Conservation (phyloP, 2,329 filamentous ascomycete species). For the Colletotrichum cuscutae region DNA sequence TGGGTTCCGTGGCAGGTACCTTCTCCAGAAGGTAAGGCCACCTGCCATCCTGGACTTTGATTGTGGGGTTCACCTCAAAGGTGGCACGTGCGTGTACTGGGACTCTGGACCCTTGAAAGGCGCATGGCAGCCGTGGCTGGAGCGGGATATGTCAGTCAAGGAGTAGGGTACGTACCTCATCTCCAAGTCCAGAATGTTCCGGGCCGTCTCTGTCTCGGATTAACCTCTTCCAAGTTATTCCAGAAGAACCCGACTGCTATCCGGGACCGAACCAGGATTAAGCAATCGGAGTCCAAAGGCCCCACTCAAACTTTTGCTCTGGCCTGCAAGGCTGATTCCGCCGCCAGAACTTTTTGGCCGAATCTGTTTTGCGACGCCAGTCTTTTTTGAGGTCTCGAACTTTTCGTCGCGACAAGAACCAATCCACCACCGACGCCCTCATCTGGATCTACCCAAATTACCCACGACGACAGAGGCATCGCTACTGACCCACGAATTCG, state of each 20-base stretch:
- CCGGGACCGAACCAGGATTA: background rate
- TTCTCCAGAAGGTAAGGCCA: constrained; percentile 25
- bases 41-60: constrained; percentile 24
- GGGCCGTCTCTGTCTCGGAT: constrained; percentile 2
- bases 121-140: background rate
- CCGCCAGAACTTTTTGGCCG: constrained; percentile 33
- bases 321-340: constrained; percentile 30
- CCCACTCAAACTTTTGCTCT: constrained; percentile 28
- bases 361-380: constrained; percentile 25
- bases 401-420: constrained; percentile 1
- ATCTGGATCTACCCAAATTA: background rate
- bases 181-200: background rate
- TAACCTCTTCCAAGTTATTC: constrained; percentile 13
- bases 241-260: constrained; percentile 6
- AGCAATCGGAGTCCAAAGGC: constrained; percentile 1
- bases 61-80: constrained; percentile 25
- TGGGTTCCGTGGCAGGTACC: constrained; percentile 34
- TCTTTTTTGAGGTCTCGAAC: constrained; percentile 20
- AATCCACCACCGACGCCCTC: background rate
- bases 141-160: background rate
- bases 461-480: background rate
- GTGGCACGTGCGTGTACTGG: constrained; percentile 28
- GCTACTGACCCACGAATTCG: background rate
- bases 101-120: constrained; percentile 29
- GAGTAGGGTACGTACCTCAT: background rate